A percentile compares a stretch with the other conserved stretches of the same genome.
phyloP scores from a whole-genome alignment of 2,329 filamentous ascomycete genomes.

The Verticillium zaregamsianum region DNA sequence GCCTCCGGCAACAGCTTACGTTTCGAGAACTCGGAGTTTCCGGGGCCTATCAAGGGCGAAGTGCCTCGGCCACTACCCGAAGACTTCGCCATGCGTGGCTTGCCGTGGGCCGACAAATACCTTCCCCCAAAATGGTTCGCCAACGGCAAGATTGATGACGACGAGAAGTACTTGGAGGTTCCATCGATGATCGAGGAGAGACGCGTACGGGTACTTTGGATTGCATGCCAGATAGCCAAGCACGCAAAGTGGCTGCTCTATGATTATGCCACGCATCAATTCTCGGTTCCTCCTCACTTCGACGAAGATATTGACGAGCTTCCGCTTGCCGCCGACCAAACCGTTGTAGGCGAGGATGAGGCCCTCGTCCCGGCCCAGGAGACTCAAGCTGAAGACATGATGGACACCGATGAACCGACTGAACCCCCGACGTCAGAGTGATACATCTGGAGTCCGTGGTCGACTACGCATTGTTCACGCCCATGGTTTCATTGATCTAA shows the following conservation, averaged over 20 bases:
- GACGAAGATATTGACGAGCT: conserved; percentile 17
- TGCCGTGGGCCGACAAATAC: conserved; percentile 56
- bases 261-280: conserved; percentile 29
- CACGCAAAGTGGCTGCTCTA: conserved; percentile 41
- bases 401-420: neutral
- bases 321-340: neutral
- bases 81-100: conserved; percentile 62
- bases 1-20: neutral
- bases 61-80: conserved; percentile 58
- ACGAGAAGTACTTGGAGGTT: conserved; percentile 61
- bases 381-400: neutral
- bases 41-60: conserved; percentile 35
- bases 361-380: neutral
- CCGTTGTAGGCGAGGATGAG: neutral
- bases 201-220: conserved; percentile 54
- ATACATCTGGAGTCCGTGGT: neutral
- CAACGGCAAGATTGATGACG: conserved; percentile 58
- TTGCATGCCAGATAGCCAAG: conserved; percentile 45
- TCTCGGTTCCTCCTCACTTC: conserved; percentile 32
- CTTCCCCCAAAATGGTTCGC: conserved; percentile 57
- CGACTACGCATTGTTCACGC: too few relatives aligned
- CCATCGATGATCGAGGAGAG: conserved; percentile 54
- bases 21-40: conserved; percentile 37
- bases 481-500: too few relatives aligned
- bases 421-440: neutral